Percentiles rank a stretch among this genome's conserved stretches.
These are phyloP conservation scores for Podospora anserina DNA, from an alignment of 495 filamentous ascomycete genomes.

Conservation along the genomic window DNA sequence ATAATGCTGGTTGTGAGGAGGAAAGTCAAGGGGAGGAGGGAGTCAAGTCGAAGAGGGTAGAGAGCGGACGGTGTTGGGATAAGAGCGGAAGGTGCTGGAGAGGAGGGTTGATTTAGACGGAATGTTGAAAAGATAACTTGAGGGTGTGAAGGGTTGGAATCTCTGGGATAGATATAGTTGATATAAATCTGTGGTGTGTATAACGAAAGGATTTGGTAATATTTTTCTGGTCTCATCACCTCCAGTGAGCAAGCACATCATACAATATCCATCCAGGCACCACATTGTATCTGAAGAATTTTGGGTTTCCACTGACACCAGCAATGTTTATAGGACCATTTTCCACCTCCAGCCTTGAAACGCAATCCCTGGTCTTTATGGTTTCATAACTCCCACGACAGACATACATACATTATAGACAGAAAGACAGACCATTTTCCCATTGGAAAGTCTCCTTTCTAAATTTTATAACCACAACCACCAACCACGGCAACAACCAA, in stretches of 20 bases:
- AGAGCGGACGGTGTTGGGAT: too few species aligned
- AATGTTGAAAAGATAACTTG: too few species aligned
- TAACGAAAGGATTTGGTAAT: background rate
- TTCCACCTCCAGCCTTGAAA: background rate
- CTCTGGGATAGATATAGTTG: background rate
- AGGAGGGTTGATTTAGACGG: too few species aligned
- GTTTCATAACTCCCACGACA: background rate
- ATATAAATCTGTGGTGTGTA: background rate
- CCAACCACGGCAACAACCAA: background rate
- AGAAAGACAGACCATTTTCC: background rate
- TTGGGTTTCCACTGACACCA: background rate
- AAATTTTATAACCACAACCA: too few species aligned
- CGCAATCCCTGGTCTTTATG: background rate
- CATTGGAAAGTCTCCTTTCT: background rate
- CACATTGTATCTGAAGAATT: background rate
- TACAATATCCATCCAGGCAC: too few species aligned
- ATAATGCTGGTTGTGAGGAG: too few species aligned
- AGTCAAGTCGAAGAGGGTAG: too few species aligned
- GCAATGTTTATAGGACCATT: background rate
- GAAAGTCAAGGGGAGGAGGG: too few species aligned
- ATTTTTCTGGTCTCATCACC: background rate
- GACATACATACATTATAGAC: background rate
- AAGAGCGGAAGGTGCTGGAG: too few species aligned
- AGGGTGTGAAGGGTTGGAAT: too few species aligned
- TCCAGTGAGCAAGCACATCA: background rate